Conservation (phyloP, 768 basidiomycete species). For the Naganishia kalamii region DNA sequence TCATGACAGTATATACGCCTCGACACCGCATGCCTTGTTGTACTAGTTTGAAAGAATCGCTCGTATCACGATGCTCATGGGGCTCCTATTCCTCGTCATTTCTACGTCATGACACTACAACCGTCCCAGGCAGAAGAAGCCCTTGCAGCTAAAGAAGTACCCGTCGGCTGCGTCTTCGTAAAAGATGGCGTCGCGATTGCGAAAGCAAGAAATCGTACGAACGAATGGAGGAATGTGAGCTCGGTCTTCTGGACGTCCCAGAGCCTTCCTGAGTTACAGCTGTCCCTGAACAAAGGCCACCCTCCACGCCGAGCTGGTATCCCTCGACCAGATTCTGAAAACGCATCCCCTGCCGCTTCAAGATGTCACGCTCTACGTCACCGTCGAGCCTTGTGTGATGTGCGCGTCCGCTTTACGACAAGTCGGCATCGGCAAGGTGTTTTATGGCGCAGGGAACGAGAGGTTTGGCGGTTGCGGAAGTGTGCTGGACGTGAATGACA, state of each 20-base stretch:
- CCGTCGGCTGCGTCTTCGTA: slow-evolving; percentile 94
- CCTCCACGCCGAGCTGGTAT: slow-evolving; percentile 93
- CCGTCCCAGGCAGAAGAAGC: slow-evolving; percentile 59
- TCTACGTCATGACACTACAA: background rate
- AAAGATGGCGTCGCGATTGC: slow-evolving; percentile 71
- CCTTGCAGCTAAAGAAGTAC: slow-evolving; percentile 75
- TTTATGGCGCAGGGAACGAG: slow-evolving; percentile 90
- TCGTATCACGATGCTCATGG: background rate
- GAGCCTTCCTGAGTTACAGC: background rate
- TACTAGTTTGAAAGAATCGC: slow-evolving; percentile 14
- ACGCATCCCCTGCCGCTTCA: slow-evolving; percentile 54
- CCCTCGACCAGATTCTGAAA: slow-evolving; percentile 78
- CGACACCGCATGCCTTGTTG: slow-evolving; percentile 12
- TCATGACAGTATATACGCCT: background rate
- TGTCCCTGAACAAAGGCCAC: slow-evolving; percentile 62
- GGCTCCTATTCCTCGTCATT: background rate
- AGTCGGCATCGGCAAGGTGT: slow-evolving; percentile 80
- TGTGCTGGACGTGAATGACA: slow-evolving; percentile 76
- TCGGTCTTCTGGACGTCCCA: background rate
- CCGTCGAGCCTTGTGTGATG: slow-evolving; percentile 99
- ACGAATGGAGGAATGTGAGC: slow-evolving; percentile 80
- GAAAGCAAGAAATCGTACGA: slow-evolving; percentile 83
- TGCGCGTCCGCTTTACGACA: slow-evolving; percentile 93
- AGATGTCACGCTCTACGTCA: slow-evolving; percentile 84
- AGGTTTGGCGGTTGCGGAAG: slow-evolving; percentile 95